A percentile compares a stretch with the other conserved stretches of the same genome.
These are phyloP conservation scores for Kuraishia borneana DNA, from an alignment of 805 yeast species.

Conservation along the genomic window DNA sequence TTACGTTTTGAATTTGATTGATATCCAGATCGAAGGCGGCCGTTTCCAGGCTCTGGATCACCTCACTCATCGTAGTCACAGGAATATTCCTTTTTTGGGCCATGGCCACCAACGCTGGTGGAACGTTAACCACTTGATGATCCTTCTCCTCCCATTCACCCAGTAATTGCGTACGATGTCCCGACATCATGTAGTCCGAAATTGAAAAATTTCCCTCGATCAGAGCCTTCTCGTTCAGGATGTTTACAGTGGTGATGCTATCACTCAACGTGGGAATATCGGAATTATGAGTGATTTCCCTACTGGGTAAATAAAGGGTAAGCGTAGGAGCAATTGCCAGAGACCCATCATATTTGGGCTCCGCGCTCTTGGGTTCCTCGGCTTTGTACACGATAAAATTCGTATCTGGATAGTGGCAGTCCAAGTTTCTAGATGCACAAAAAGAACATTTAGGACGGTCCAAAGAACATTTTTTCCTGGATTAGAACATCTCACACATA, in stretches of 20 bases:
- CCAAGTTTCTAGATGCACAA: neutral
- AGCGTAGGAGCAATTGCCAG: neutral
- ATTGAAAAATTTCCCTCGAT: neutral
- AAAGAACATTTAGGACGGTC: neutral
- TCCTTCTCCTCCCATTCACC: neutral
- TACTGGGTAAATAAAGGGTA: neutral
- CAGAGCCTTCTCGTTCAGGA: neutral
- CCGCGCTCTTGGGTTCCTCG: no score
- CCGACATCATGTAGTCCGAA: neutral
- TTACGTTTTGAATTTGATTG: slow-evolving; percentile 6
- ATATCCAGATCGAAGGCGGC: slow-evolving; percentile 2
- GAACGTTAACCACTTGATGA: neutral
- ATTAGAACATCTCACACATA: no score
- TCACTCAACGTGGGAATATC: neutral
- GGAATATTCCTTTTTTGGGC: no score
- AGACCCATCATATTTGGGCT: neutral
- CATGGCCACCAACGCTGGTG: neutral
- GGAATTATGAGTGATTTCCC: neutral
- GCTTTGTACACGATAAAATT: no score
- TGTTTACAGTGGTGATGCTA: neutral
- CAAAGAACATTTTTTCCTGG: neutral
- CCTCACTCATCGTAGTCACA: neutral
- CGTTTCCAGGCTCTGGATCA: neutral
- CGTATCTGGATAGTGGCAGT: neutral
- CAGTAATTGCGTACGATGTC: neutral